Evolutionary conservation across 164 flowering plant genomes (phyloP).

Genomic region (Echeveria elegans): DNA sequence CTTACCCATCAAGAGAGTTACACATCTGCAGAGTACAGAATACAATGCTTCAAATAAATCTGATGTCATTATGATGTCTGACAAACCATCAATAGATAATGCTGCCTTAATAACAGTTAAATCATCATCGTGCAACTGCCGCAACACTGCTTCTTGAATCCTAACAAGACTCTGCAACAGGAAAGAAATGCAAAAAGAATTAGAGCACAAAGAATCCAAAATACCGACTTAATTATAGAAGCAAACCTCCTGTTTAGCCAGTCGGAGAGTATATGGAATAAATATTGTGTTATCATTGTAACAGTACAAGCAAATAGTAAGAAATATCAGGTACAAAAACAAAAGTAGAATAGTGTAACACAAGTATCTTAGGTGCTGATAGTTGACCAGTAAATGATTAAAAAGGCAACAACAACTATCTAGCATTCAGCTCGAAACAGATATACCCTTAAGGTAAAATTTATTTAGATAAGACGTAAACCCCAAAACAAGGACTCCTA

Average conservation of each 20-base stretch:
- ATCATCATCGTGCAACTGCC: slow-evolving; percentile 69
- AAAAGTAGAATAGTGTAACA: not conserved
- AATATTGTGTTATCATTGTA: not conserved
- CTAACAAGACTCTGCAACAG: slow-evolving; percentile 41
- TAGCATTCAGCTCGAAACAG: no score
- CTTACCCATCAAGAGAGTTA: slow-evolving; percentile 20
- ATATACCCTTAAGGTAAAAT: not conserved
- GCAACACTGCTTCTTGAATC: slow-evolving; percentile 53
- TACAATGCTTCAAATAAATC: slow-evolving; percentile 41
- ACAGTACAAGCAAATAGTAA: not conserved
- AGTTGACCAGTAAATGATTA: not conserved
- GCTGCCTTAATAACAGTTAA: slow-evolving; percentile 61
- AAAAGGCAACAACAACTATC: not conserved
- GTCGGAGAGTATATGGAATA: not conserved
- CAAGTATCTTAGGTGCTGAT: not conserved
- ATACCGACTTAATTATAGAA: not conserved
- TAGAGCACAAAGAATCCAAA: not conserved
- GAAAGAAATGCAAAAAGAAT: not conserved
- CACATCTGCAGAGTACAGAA: slow-evolving; percentile 41
- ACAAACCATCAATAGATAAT: slow-evolving; percentile 43
- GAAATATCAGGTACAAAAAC: not conserved
- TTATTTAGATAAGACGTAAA: no score
- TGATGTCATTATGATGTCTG: slow-evolving; percentile 28
- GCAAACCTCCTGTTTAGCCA: not conserved
- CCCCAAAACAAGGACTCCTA: not conserved